Base-by-base conservation (phyloP, 1,139 yeast species). In the Torulaspora globosa region DNA sequence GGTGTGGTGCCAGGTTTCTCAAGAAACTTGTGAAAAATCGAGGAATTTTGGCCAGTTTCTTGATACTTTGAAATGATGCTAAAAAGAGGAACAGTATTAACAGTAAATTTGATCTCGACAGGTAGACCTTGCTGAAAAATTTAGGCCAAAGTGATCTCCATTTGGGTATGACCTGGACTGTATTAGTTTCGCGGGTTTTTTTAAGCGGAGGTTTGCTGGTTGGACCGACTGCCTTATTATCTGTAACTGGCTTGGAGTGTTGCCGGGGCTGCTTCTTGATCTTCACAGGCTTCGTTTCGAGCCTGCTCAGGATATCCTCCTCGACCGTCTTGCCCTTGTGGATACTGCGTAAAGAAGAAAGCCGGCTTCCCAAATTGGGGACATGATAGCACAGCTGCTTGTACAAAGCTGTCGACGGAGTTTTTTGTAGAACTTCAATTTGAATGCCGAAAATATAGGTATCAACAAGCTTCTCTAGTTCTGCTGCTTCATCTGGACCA, bases 381-480 rank as follows among this genome's bases (percentile, higher is more conserved):
- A 41, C 47, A 2, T 43, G 33, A 24, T 49, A 45, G 31, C 57
- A 54, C 10, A 57, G 44, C 26, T 40, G 44, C 30, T 44, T 34
- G 43, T 54, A 57, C 41, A 55, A 41, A 12, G 48, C 23, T 5
- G 36, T 30, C 1, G 55, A 47, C 21, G 40, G 44, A 19, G 37
- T 39, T 19, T 36, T 45, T 14, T 50, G 50, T 36, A 50, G 28
- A 10, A 47, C 38, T 9, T 40, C 49, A 7, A 50, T 45, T 33
- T 58, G 55, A 9, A 57, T 30, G 30, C 42, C 39, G 27, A 57
- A 50, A n/a, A 58, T 44, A 34, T 51, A 51, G 15, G 52, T 50
- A n/a, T 50, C 51, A n/a, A 56, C 50, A 29, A 57, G 47, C 36
- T 49, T 47, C 28, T 49, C 49, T 5, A 53, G 29, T 8, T 46